Evolutionary conservation across 148 eudicot species (phyloP).

Genomic region (Amaranthus palmeri): DNA sequence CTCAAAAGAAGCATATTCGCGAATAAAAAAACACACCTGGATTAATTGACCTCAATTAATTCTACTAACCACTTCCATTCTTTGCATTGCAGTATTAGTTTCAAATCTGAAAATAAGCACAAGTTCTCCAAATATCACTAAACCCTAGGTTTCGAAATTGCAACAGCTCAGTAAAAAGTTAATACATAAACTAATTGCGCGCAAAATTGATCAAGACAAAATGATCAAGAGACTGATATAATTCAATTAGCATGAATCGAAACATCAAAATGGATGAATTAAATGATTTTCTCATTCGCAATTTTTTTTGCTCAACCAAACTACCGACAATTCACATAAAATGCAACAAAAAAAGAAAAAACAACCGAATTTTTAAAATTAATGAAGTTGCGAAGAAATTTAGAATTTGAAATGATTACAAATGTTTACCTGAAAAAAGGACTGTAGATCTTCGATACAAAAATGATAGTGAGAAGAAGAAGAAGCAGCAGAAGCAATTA

Average conservation of each 20-base stretch:
- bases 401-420: too few relatives aligned
- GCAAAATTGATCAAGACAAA: background rate
- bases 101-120: background rate
- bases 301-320: background rate
- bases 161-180: background rate
- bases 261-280: background rate
- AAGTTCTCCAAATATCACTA: background rate
- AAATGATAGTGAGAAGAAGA: background rate
- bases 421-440: constrained; percentile 6
- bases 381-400: background rate
- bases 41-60: background rate
- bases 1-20: background rate
- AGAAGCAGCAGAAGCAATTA: constrained; percentile 16
- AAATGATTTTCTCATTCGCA: background rate
- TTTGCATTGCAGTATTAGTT: background rate
- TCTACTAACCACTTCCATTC: constrained; percentile 3
- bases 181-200: background rate
- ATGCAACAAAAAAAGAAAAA: background rate
- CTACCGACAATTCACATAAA: background rate
- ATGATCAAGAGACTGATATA: background rate
- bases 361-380: background rate
- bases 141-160: background rate
- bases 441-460: constrained; percentile 17
- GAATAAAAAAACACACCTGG: constrained; percentile 3
- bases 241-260: background rate